Base-by-base conservation (phyloP, 345 rosid genomes). In the Eucalyptus virginea region DNA sequence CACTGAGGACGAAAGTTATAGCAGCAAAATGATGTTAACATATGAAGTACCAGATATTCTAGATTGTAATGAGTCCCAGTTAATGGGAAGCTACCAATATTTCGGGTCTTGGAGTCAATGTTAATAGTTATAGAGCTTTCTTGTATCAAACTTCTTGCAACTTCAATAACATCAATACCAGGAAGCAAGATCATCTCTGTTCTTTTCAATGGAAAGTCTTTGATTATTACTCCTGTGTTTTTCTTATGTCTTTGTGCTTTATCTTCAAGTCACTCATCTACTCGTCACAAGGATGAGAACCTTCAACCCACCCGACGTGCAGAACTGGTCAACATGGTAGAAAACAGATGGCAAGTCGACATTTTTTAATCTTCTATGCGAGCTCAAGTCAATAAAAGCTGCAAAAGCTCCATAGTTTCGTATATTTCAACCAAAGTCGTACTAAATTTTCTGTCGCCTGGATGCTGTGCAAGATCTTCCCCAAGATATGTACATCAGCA, bases 1-100 rank as follows among this genome's bases (percentile, higher is more conserved):
- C 89, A 92, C 93, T 85, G 98, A 96, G 88, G 99, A 96, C 77
- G 99, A 96, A 86, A 96, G 98, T 90, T 94, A 94, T 52, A 93
- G 97, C 91, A 96, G 98, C 92, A 89, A 91, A 86, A 4, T 77
- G 83, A 88, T 94, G 85, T 91, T 94, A 91, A 93, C 92, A 92
- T 95, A 95, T 83, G 96, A 94, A 92, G 51, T 95, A 87, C 91
- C 95, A 4, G 96, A 95, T 62, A 88, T 94, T 60, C 91, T 95
- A 89, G 95, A 96, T 87, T 96, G 94, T 93, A 93, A 93, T 89
- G 91, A 89, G 26, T n/a, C 60, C 83, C 88, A 89, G 58, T 32
- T 48, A 18, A 45, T 89, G 19, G 86, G 85, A n/a, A 54, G 28
- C 28, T 15, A 52, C 24, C 44, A 49, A 44, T 86, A 45, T 65